phyloP scores from a whole-genome alignment of 1,284 basidiomycete genomes.

The Irpex sp. region DNA sequence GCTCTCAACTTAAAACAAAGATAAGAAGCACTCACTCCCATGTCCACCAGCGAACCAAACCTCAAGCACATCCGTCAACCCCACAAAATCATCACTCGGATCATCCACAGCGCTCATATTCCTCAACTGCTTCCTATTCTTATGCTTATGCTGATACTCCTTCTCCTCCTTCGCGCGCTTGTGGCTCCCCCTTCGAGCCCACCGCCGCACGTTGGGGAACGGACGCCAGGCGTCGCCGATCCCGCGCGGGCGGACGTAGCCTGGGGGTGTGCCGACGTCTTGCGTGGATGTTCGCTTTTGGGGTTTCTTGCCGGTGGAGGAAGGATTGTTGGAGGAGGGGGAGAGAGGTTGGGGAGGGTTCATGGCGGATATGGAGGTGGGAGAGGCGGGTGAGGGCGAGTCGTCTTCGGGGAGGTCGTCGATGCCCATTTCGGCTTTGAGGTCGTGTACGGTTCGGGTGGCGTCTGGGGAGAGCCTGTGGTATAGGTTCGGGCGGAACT shows the following conservation, averaged over 20 bases:
- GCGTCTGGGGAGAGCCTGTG: conserved; percentile 19
- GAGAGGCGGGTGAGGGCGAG: background rate
- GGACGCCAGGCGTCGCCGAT: background rate
- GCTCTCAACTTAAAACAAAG: background rate
- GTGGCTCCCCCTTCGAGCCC: background rate
- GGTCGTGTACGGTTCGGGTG: background rate
- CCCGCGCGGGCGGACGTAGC: background rate
- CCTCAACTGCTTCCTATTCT: background rate
- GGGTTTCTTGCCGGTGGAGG: background rate
- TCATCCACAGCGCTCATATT: background rate
- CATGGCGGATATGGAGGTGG: background rate
- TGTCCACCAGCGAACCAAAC: conserved; percentile 33
- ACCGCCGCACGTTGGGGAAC: background rate
- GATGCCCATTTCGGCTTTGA: conserved; percentile 1
- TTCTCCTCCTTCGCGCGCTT: background rate
- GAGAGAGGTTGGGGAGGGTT: background rate
- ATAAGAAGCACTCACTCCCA: conserved; percentile 17
- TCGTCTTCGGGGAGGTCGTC: background rate
- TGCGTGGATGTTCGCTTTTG: background rate
- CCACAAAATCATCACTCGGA: conserved; percentile 7
- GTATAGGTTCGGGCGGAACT: conserved; percentile 34
- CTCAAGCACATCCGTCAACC: conserved; percentile 27
- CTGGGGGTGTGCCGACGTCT: background rate
- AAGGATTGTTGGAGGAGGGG: background rate
- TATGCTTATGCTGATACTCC: background rate